Percentiles rank a stretch among this genome's conserved stretches.
phyloP scores from a whole-genome alignment of 2,329 filamentous ascomycete species.

The Ilyonectria sp. region DNA sequence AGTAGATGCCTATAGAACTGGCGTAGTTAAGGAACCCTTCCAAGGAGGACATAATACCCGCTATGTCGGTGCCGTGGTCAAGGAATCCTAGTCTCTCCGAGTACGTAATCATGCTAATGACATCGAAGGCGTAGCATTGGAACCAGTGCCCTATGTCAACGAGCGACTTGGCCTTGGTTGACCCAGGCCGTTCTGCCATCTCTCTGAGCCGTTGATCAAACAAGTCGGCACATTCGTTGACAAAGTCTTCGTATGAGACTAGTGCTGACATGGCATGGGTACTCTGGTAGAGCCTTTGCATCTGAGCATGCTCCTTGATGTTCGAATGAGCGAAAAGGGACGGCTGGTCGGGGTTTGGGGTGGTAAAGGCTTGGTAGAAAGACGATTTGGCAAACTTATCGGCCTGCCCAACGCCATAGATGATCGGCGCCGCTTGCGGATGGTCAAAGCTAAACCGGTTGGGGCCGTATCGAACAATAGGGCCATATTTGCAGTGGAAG shows the following conservation, averaged over 20 bases:
- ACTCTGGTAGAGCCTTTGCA: background rate
- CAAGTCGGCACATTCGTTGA: conserved; percentile 9
- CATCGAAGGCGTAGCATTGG: conserved; percentile 39
- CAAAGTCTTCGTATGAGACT: conserved; percentile 10
- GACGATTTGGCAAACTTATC: conserved; percentile 8
- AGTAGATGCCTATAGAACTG: conserved; percentile 16
- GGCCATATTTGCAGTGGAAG: conserved; percentile 14
- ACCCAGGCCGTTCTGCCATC: background rate
- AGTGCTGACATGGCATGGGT: conserved; percentile 14
- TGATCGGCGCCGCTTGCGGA: too few relatives aligned
- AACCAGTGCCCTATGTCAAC: conserved; percentile 36
- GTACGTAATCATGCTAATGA: conserved; percentile 30
- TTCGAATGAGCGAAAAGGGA: conserved; percentile 5
- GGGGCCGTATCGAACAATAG: too few relatives aligned
- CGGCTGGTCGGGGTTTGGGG: background rate
- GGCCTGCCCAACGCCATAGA: too few relatives aligned
- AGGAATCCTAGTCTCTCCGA: conserved; percentile 31
- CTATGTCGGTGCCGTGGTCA: conserved; percentile 29
- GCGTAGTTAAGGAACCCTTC: conserved; percentile 33
- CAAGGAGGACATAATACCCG: conserved; percentile 26
- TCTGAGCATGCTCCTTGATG: background rate
- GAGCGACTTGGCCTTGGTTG: background rate
- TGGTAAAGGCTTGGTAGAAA: background rate
- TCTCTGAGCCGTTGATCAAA: conserved; percentile 7
- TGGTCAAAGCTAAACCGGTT: too few relatives aligned